These are phyloP conservation scores for Panus rudis DNA, from an alignment of 768 basidiomycete species.

Conservation along the genomic window DNA sequence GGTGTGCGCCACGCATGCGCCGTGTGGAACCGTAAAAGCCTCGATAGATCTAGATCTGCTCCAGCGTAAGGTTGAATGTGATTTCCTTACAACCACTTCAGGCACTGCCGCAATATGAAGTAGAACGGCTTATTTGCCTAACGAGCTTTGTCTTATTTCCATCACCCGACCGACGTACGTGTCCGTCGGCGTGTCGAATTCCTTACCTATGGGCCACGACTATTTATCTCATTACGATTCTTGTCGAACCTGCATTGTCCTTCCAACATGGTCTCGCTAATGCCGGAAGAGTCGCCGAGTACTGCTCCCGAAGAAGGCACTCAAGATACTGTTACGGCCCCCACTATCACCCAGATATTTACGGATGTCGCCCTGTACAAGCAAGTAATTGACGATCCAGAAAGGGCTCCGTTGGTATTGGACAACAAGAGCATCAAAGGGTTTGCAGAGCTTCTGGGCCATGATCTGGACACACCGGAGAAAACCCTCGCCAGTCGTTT, in stretches of 20 bases:
- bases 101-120: no score
- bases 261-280: not conserved
- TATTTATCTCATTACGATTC: no score
- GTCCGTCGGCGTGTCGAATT: no score
- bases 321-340: conserved; percentile 8
- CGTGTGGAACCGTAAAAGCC: no score
- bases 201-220: no score
- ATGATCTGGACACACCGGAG: conserved; percentile 31
- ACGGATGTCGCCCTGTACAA: conserved; percentile 33
- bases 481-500: conserved; percentile 27
- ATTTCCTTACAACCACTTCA: no score
- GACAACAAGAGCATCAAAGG: conserved; percentile 22
- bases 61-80: no score
- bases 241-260: not conserved
- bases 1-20: no score
- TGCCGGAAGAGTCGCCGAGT: not conserved
- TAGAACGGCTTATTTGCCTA: no score
- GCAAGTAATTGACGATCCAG: conserved; percentile 22
- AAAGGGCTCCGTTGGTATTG: not conserved
- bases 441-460: conserved; percentile 37
- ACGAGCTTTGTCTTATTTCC: no score
- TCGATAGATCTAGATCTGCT: no score
- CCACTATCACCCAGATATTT: conserved; percentile 31
- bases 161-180: no score
- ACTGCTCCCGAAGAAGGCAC: not conserved